These are phyloP conservation scores for Tephrocybe sp. DNA, from an alignment of 768 basidiomycete genomes.

Conservation along the genomic window DNA sequence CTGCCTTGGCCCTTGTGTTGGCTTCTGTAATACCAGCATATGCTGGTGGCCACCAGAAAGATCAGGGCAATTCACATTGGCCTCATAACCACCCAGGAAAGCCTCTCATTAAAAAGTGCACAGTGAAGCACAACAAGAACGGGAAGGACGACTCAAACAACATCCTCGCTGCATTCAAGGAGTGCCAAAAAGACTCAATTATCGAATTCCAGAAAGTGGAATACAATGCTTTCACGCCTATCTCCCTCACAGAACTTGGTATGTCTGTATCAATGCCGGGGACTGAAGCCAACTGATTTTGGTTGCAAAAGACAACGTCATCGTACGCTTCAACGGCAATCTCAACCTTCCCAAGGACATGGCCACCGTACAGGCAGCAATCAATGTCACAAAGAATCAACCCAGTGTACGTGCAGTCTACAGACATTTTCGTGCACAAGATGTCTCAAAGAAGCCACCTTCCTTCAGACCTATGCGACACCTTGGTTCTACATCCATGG, in stretches of 20 bases:
- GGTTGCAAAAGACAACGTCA: conserved; percentile 33
- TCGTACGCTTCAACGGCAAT: conserved; percentile 42
- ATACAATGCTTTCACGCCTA: conserved; percentile 37
- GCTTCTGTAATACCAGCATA: neutral
- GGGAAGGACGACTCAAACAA: conserved; percentile 33
- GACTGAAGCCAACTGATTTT: neutral
- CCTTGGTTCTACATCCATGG: conserved; percentile 49
- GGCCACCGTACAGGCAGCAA: conserved; percentile 37
- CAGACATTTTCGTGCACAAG: neutral
- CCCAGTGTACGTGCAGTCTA: conserved; percentile 29
- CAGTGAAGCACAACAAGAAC: conserved; percentile 25
- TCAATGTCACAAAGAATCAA: conserved; percentile 36
- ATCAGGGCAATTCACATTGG: neutral
- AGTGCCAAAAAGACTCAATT: conserved; percentile 31
- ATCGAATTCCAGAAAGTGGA: conserved; percentile 35
- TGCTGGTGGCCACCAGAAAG: neutral
- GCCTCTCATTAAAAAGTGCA: conserved; percentile 21
- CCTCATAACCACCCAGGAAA: conserved; percentile 2
- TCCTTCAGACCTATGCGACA: conserved; percentile 35
- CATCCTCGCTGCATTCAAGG: conserved; percentile 34
- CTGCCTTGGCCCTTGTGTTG: conserved; percentile 3
- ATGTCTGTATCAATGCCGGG: conserved; percentile 6
- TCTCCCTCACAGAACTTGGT: conserved; percentile 33
- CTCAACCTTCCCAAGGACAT: conserved; percentile 44
- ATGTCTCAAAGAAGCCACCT: neutral